Percentiles rank a stretch among this genome's conserved stretches.
Evolutionary conservation across 73 alveolate species (phyloP).

Genomic region (Paramecium caudatum): DNA sequence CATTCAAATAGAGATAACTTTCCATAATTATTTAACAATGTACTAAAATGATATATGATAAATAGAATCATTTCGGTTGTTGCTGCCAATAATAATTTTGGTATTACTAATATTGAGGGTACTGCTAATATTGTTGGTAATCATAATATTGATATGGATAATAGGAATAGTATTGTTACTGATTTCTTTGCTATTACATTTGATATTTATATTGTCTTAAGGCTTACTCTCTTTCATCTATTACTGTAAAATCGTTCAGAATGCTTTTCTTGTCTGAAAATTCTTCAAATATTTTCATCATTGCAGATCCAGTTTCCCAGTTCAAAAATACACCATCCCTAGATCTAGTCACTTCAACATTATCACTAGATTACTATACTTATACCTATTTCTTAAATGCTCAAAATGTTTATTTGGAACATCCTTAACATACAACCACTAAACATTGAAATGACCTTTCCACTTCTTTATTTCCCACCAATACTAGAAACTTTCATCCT

Average conservation of each 20-base stretch:
- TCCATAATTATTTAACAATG: constrained; percentile 38
- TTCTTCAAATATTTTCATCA: constrained; percentile 68
- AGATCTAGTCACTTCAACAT: constrained; percentile 59
- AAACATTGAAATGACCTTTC: constrained; percentile 76
- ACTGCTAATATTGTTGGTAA: constrained; percentile 20
- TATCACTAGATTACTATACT: not conserved
- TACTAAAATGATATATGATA: constrained; percentile 14
- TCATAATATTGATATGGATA: constrained; percentile 52
- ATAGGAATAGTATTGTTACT: constrained; percentile 43
- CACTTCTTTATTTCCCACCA: constrained; percentile 76
- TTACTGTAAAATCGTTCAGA: constrained; percentile 27
- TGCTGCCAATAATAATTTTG: constrained; percentile 39
- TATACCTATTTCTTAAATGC: constrained; percentile 67
- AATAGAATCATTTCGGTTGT: constrained; percentile 13
- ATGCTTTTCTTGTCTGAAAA: constrained; percentile 62
- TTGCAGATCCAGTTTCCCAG: constrained; percentile 61
- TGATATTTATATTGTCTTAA: constrained; percentile 52
- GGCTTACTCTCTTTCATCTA: constrained; percentile 50
- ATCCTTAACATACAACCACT: constrained; percentile 76
- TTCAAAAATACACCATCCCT: constrained; percentile 41
- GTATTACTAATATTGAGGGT: not conserved
- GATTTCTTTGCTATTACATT: constrained; percentile 44
- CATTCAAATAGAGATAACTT: constrained; percentile 20
- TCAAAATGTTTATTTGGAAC: constrained; percentile 74
- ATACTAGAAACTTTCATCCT: constrained; percentile 76